Evolutionary conservation across 768 basidiomycete species (phyloP).

Genomic region (Tubosaeta brunneosetosa): DNA sequence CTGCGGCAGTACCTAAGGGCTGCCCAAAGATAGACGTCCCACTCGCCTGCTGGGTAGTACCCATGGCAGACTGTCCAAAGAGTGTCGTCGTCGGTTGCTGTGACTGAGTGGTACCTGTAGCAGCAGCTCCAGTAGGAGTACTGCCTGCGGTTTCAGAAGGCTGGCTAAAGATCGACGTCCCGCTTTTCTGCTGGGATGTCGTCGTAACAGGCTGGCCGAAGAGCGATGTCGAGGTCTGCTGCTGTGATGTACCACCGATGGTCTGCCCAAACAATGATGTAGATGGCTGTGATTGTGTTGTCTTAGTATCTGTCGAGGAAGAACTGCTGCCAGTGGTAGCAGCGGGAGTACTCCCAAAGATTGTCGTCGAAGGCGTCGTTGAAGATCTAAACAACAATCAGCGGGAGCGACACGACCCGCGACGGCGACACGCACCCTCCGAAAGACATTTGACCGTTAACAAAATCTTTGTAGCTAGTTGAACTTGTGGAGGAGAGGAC

Average conservation of each 20-base stretch:
- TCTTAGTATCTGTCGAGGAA: constrained; percentile 14
- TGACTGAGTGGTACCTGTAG: constrained; percentile 2
- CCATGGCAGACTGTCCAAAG: constrained; percentile 17
- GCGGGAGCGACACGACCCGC: not conserved
- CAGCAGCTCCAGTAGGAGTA: not conserved
- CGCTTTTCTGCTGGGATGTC: not conserved
- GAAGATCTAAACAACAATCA: constrained; percentile 26
- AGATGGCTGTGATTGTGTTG: constrained; percentile 19
- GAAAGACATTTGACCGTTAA: constrained; percentile 15
- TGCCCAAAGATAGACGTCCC: not conserved
- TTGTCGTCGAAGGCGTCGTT: constrained; percentile 42
- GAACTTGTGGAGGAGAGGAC: not conserved
- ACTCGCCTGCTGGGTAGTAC: not conserved
- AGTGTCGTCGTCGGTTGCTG: constrained; percentile 9
- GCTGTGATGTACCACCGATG: constrained; percentile 15
- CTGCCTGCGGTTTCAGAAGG: not conserved
- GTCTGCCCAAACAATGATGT: constrained; percentile 12
- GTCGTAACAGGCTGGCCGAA: constrained; percentile 17
- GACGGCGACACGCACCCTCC: constrained; percentile 13
- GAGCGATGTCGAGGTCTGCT: constrained; percentile 17
- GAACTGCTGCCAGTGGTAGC: constrained; percentile 14
- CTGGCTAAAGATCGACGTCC: constrained; percentile 6
- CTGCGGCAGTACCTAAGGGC: not conserved
- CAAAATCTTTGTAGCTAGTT: not conserved
- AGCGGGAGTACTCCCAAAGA: constrained; percentile 36